Conservation (phyloP, 495 filamentous ascomycete genomes). For the Aspergillus ellipticus region DNA sequence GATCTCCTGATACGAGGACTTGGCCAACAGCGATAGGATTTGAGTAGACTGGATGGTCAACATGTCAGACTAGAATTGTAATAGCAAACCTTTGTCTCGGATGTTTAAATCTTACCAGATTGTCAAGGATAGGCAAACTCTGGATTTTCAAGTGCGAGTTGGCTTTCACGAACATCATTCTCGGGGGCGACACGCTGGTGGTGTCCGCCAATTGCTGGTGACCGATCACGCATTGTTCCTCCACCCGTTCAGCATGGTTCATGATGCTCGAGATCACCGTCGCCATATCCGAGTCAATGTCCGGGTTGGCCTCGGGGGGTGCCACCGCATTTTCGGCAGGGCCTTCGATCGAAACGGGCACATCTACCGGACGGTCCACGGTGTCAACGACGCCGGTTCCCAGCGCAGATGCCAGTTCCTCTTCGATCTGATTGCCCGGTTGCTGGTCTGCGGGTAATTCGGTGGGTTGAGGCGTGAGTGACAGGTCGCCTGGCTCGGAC, state of each 20-base stretch:
- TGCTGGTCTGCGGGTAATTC: constrained; percentile 20
- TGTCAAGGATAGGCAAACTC: constrained; percentile 70
- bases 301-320: constrained; percentile 21
- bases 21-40: constrained; percentile 65
- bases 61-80: neutral
- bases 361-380: constrained; percentile 19
- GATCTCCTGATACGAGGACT: constrained; percentile 67
- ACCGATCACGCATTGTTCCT: constrained; percentile 41
- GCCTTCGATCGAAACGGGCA: constrained; percentile 19
- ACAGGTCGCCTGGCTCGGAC: constrained; percentile 25
- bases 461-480: constrained; percentile 16
- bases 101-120: constrained; percentile 51
- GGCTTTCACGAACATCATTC: constrained; percentile 47
- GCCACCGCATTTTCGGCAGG: constrained; percentile 13
- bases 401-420: constrained; percentile 39
- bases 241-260: constrained; percentile 46
- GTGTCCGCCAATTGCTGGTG: constrained; percentile 33
- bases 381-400: constrained; percentile 30
- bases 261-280: constrained; percentile 44
- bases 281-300: constrained; percentile 32
- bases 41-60: constrained; percentile 57
- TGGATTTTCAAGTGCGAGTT: constrained; percentile 60
- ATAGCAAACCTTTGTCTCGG: neutral
- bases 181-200: constrained; percentile 28
- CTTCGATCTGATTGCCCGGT: constrained; percentile 39